Evolutionary conservation across 2,329 filamentous ascomycete species (phyloP).

Genomic region (Epichloe festucae): DNA sequence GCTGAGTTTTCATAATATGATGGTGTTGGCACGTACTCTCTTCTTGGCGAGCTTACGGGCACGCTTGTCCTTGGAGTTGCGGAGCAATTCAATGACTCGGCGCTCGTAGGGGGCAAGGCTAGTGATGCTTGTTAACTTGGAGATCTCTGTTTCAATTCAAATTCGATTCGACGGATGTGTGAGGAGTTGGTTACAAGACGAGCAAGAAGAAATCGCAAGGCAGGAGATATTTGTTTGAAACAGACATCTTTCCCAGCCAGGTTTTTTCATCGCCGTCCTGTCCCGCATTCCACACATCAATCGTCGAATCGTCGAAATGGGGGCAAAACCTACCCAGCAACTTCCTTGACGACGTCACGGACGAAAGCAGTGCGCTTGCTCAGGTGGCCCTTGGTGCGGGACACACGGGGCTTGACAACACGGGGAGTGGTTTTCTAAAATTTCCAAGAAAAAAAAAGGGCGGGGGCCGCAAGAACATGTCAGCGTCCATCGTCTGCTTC

Average conservation of each 20-base stretch:
- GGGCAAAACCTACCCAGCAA: conserved; percentile 61
- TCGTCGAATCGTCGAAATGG: not conserved
- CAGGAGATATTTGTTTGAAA: not conserved
- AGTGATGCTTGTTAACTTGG: not conserved
- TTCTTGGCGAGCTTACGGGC: conserved; percentile 99
- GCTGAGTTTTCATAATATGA: not conserved
- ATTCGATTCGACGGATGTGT: not conserved
- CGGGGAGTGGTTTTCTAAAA: conserved; percentile 71
- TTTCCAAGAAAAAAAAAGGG: conserved; percentile 16
- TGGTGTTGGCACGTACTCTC: conserved; percentile 53
- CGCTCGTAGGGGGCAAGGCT: conserved; percentile 92
- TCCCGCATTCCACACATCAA: not conserved
- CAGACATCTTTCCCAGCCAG: too few relatives aligned
- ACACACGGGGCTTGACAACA: conserved; percentile 65
- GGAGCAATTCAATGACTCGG: conserved; percentile 96
- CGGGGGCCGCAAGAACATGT: conserved; percentile 25
- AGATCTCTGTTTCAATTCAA: not conserved
- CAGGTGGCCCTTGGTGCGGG: conserved; percentile 84
- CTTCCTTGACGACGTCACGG: conserved; percentile 95
- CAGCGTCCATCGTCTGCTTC: conserved; percentile 50
- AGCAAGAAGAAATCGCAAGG: not conserved
- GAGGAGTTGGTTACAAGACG: not conserved
- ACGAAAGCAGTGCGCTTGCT: conserved; percentile 97
- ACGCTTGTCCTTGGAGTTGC: conserved; percentile 99
- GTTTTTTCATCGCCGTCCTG: too few relatives aligned